phyloP scores from a whole-genome alignment of 257 asterid genomes.

The Plectranthus barbatus region DNA sequence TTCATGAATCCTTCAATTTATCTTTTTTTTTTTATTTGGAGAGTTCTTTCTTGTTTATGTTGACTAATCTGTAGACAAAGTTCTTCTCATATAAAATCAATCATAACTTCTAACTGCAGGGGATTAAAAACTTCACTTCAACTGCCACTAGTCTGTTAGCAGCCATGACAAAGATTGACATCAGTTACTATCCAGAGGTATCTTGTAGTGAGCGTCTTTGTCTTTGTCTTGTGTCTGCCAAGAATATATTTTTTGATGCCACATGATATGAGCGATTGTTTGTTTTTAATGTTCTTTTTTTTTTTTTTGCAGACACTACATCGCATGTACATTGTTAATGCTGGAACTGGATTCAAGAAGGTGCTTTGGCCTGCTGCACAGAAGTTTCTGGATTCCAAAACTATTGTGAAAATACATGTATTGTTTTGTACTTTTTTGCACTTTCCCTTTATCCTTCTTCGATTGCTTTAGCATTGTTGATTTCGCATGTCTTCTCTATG shows the following conservation, averaged over 20 bases:
- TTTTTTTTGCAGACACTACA: slow-evolving; percentile 69
- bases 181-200: slow-evolving; percentile 87
- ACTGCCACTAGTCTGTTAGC: slow-evolving; percentile 70
- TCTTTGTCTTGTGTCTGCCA: background rate
- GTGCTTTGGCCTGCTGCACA: slow-evolving; percentile 97
- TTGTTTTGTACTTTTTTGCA: background rate
- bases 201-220: slow-evolving; percentile 3
- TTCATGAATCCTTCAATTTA: background rate
- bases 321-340: slow-evolving; percentile 81
- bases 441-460: background rate
- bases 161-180: slow-evolving; percentile 78
- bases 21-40: background rate
- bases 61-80: background rate
- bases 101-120: slow-evolving; percentile 40
- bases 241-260: background rate
- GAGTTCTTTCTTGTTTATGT: slow-evolving; percentile 5
- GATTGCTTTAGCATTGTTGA: slow-evolving; percentile 7
- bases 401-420: slow-evolving; percentile 76
- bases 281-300: slow-evolving; percentile 12
- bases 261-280: background rate
- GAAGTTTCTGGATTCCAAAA: slow-evolving; percentile 76
- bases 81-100: background rate
- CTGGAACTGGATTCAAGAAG: slow-evolving; percentile 85
- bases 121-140: slow-evolving; percentile 67
- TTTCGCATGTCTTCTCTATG: background rate